Evolutionary conservation across 768 basidiomycete genomes (phyloP).

Genomic region (Pisolithus tinctorius): DNA sequence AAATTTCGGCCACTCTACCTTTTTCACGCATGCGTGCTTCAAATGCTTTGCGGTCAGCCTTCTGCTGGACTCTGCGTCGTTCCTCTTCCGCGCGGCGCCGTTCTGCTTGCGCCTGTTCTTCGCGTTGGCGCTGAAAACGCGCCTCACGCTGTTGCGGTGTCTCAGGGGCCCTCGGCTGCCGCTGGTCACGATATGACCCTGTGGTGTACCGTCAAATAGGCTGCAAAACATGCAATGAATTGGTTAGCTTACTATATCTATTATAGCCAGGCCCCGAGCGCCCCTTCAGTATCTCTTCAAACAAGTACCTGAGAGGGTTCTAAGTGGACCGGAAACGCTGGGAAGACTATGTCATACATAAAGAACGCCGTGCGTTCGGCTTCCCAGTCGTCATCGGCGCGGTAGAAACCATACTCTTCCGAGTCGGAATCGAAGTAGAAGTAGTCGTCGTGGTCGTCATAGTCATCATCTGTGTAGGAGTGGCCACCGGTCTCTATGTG

Average conservation of each 20-base stretch:
- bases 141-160: conserved; percentile 46
- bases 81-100: conserved; percentile 28
- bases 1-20: conserved; percentile 29
- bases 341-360: conserved; percentile 30
- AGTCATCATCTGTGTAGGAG: conserved; percentile 33
- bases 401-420: conserved; percentile 26
- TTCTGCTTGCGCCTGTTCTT: conserved; percentile 51
- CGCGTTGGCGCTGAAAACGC: conserved; percentile 41
- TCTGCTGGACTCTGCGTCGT: conserved; percentile 35
- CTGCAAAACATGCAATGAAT: conserved; percentile 1
- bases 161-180: conserved; percentile 28
- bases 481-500: conserved; percentile 36
- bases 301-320: conserved; percentile 36
- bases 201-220: conserved; percentile 7
- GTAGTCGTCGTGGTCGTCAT: conserved; percentile 27
- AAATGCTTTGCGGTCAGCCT: conserved; percentile 39
- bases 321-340: conserved; percentile 1
- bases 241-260: conserved; percentile 21
- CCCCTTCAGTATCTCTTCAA: conserved; percentile 38
- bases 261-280: conserved; percentile 24
- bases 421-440: conserved; percentile 18
- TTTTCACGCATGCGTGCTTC: conserved; percentile 42
- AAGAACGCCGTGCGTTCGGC: conserved; percentile 36
- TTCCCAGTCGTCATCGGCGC: conserved; percentile 27
- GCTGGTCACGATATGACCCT: conserved; percentile 17